Base-by-base conservation (phyloP, 2,329 filamentous ascomycete species). In the Dactylellina leptospora region DNA sequence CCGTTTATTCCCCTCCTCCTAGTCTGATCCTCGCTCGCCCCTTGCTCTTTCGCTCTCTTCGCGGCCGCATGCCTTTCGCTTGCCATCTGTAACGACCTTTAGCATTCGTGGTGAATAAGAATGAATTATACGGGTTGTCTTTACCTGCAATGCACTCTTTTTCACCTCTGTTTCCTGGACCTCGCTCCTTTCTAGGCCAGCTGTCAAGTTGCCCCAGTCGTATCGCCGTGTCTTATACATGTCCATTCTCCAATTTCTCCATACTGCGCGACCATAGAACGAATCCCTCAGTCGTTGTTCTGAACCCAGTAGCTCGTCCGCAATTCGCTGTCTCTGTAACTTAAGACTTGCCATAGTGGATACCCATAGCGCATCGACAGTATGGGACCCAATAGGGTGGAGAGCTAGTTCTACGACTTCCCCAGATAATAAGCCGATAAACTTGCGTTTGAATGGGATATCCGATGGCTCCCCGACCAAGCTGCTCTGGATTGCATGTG, bases 221-320 rank as follows among this genome's bases (percentile, higher is more conserved):
- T 81, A 82, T 40, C 86, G 81, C 56, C 84, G 81, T 25, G 87
- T 82, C 77, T 87, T 88, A 79, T 88, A 91, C 4, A 89, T 79
- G 79, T 91, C 89, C 85, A 91, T 88, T 33, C 83, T 84, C 88
- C 89, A 91, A 77, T 90, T 91, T 74, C 86, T 83, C 88, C 88
- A 90, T 9, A 91, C 88, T 2, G 86, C 87, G 30, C 88, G 82
- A 1, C 89, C 89, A 20, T 86, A 83, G 33, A 84, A 85, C 1
- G 85, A 87, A 64, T 90, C 87, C n/a, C 88, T 83, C 16, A 91
- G 79, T 0, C 80, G 76, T n/a, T 81, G 78, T 77, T 90, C 88
- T 62, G 85, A 83, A 59, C 84, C 81, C 0, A 83, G 80, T 8
- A 91, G 81, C 75, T 89, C 85, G 74, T 86, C 83, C 1, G 88